Evolutionary conservation across 1,139 yeast genomes (phyloP), one percentile per base, ranked within the genome.

Genomic region (Williopsis jadinii): DNA sequence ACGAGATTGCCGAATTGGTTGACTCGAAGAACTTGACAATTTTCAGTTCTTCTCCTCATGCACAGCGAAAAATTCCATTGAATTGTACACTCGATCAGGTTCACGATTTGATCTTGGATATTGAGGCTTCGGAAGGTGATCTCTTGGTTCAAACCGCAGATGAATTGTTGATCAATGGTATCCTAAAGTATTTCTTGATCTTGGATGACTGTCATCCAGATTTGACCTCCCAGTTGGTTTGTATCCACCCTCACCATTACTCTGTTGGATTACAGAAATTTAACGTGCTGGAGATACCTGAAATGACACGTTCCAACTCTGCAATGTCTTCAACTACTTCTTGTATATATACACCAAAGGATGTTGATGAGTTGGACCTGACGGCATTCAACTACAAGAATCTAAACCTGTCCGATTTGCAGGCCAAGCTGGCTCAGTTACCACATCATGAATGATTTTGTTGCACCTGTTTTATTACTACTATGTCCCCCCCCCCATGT

Each of bases 251-350:
- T 34, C 43, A 44, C 13, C 45, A 45, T 19, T 53, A 53, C 37
- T 44, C 51, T 19, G 49, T 46, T 26, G 52, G 52, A 11, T 30
- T 48, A 29, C 47, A 48, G 26, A 38, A 39, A 28, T 49, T 46
- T 38, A 42, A 49, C 32, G 33, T 47, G 12, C 47, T 41, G 26
- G 51, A 47, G 9, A 40, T 49, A 27, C 53, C 53, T 33, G 45
- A 44, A 13, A 51, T 51, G 51, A 48, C 54, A 9, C 49, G 54
- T 42, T 48, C 53, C 2, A 50, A 42, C 30, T 51, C 54, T 9
- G 43, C 41, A 24, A 40, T 41, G 11, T 43, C 48, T 5, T 11
- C 34, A 15, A 37, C 34, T 36, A 30, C 40, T 8, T 45, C 51
- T 1, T 40, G 41, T 12, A 19, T 43, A 10, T 37, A 39, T n/a